These are phyloP conservation scores for Saururus chinensis DNA, from an alignment of 164 flowering plant species.

Conservation along the genomic window DNA sequence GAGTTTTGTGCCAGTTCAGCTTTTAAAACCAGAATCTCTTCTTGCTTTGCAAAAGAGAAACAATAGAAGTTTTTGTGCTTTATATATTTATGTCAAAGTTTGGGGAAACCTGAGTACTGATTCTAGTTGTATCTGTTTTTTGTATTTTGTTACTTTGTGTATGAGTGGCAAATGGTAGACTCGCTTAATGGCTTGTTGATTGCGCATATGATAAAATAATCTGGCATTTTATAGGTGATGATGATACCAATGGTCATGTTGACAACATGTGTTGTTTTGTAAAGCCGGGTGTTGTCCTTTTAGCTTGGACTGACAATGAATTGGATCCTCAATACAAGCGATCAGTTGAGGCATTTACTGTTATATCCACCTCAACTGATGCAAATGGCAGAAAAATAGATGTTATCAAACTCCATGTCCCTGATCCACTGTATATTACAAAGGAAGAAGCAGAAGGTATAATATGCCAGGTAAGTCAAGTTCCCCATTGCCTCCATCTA, in stretches of 20 bases:
- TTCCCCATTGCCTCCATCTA: background rate
- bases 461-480: background rate
- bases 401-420: slow-evolving; percentile 76
- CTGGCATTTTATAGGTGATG: slow-evolving; percentile 58
- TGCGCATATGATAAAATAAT: too few species aligned
- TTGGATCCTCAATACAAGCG: slow-evolving; percentile 78
- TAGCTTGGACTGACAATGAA: slow-evolving; percentile 93
- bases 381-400: slow-evolving; percentile 68
- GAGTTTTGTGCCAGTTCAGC: background rate
- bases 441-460: slow-evolving; percentile 77
- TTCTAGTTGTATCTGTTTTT: background rate
- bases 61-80: background rate
- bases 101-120: background rate
- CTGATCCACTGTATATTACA: slow-evolving; percentile 86
- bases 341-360: slow-evolving; percentile 57
- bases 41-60: background rate
- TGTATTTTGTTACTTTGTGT: too few species aligned
- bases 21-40: too few species aligned
- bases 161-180: too few species aligned
- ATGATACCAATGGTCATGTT: slow-evolving; percentile 95
- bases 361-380: slow-evolving; percentile 66
- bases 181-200: background rate
- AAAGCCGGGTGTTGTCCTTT: slow-evolving; percentile 80
- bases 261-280: slow-evolving; percentile 98
- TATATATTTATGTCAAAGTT: too few species aligned